These are phyloP conservation scores for Lichtheimia ornata DNA, from an alignment of 371 early-diverging fungal species.

Conservation along the genomic window DNA sequence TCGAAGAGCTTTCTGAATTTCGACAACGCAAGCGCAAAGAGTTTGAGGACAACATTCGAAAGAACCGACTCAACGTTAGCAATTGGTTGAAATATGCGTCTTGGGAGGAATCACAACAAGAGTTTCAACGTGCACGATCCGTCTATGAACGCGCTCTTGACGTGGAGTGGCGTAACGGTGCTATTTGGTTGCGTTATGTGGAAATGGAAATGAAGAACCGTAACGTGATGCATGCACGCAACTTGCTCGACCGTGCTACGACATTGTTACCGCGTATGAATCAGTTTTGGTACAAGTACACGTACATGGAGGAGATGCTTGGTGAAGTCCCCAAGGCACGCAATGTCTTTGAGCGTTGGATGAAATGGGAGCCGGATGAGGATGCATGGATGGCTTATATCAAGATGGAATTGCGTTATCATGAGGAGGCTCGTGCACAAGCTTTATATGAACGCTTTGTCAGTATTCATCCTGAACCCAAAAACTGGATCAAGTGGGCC, in stretches of 20 bases:
- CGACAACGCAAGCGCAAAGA: constrained; percentile 88
- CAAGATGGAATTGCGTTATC: constrained; percentile 90
- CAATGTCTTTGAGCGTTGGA: constrained; percentile 97
- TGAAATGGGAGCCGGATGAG: constrained; percentile 96
- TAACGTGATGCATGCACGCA: constrained; percentile 91
- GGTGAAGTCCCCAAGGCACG: constrained; percentile 90
- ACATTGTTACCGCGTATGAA: constrained; percentile 91
- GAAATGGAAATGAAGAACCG: constrained; percentile 97
- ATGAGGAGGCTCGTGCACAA: constrained; percentile 83
- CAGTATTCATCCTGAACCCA: constrained; percentile 87
- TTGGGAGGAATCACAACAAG: constrained; percentile 93
- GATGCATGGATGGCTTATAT: constrained; percentile 94
- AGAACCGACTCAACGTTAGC: constrained; percentile 82
- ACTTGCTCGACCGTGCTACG: constrained; percentile 91
- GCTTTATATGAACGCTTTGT: constrained; percentile 86
- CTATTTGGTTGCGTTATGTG: constrained; percentile 90
- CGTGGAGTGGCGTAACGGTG: constrained; percentile 82
- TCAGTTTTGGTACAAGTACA: constrained; percentile 97
- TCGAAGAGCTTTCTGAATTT: constrained; percentile 92
- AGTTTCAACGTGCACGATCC: constrained; percentile 85
- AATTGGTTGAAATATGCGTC: constrained; percentile 94
- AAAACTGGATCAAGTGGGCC: constrained; percentile 96
- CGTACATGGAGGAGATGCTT: constrained; percentile 95
- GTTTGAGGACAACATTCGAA: constrained; percentile 90
- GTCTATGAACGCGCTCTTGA: constrained; percentile 93